Evolutionary conservation across 768 basidiomycete genomes (phyloP).

Genomic region (Collybia sordida): DNA sequence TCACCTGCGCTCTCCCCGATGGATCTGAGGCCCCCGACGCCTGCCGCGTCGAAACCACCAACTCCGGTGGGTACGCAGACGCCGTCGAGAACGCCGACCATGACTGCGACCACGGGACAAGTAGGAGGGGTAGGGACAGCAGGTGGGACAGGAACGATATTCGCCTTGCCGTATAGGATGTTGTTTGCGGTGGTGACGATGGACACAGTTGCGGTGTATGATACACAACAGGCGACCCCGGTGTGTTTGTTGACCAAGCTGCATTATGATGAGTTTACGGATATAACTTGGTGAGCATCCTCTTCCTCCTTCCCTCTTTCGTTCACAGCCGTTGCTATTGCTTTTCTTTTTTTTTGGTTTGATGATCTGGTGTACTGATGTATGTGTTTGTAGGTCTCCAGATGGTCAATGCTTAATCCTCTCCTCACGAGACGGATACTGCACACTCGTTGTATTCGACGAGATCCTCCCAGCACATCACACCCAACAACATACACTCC

Average conservation of each 20-base stretch:
- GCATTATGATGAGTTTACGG: conserved; percentile 98
- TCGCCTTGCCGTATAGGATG: conserved; percentile 91
- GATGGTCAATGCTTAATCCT: conserved; percentile 93
- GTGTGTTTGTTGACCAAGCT: conserved; percentile 90
- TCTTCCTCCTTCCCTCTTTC: not conserved
- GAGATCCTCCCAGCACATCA: conserved; percentile 88
- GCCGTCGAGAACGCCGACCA: conserved; percentile 5
- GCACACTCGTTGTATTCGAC: conserved; percentile 92
- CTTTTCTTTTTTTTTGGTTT: not conserved
- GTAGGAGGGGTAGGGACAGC: too few species aligned
- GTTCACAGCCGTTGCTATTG: too few species aligned
- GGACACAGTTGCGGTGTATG: conserved; percentile 93
- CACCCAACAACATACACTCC: conserved; percentile 88
- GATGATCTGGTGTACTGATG: not conserved
- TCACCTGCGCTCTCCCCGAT: conserved; percentile 61
- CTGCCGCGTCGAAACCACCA: conserved; percentile 54
- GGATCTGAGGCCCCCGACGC: conserved; percentile 59
- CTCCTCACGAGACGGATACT: conserved; percentile 94
- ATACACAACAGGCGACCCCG: conserved; percentile 94
- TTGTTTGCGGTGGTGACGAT: conserved; percentile 94
- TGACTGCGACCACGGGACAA: conserved; percentile 11
- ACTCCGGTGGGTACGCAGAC: conserved; percentile 37
- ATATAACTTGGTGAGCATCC: conserved; percentile 81
- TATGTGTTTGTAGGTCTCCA: conserved; percentile 67
- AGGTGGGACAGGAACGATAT: conserved; percentile 71